Percentiles rank a stretch among this genome's conserved stretches.
Evolutionary conservation across 495 filamentous ascomycete genomes (phyloP).

Genomic region (Aspergillus diversus): DNA sequence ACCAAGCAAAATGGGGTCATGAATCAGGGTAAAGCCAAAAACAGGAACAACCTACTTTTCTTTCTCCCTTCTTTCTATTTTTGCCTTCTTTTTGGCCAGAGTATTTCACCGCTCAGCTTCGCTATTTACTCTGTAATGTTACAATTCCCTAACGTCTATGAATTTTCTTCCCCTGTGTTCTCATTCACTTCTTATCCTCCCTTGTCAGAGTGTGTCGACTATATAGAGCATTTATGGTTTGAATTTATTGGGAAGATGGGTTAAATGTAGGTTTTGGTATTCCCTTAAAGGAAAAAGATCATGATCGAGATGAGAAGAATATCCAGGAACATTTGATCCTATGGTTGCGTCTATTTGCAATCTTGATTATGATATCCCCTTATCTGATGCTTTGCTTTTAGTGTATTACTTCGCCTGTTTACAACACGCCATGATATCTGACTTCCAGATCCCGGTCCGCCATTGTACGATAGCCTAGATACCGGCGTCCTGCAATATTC

Average conservation of each 20-base stretch:
- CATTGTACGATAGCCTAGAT: constrained; percentile 5
- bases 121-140: constrained; percentile 26
- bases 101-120: constrained; percentile 15
- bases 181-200: constrained; percentile 13
- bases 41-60: constrained; percentile 10
- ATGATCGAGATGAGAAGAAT: constrained; percentile 15
- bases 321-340: neutral
- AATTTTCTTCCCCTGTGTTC: constrained; percentile 1
- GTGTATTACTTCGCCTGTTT: neutral
- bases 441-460: neutral
- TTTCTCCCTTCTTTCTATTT: constrained; percentile 1
- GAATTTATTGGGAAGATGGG: constrained; percentile 19
- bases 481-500: constrained; percentile 4
- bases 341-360: neutral
- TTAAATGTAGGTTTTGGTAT: constrained; percentile 26
- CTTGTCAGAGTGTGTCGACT: constrained; percentile 23
- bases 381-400: constrained; percentile 18
- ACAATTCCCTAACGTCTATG: constrained; percentile 6
- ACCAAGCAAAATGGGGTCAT: neutral
- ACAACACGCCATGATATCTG: neutral
- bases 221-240: constrained; percentile 32
- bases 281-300: constrained; percentile 12
- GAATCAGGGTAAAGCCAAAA: constrained; percentile 11
- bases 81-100: constrained; percentile 16
- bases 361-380: constrained; percentile 14